These are phyloP conservation scores for Neonothopanus nambi DNA, from an alignment of 1,284 basidiomycete genomes.

Conservation along the genomic window DNA sequence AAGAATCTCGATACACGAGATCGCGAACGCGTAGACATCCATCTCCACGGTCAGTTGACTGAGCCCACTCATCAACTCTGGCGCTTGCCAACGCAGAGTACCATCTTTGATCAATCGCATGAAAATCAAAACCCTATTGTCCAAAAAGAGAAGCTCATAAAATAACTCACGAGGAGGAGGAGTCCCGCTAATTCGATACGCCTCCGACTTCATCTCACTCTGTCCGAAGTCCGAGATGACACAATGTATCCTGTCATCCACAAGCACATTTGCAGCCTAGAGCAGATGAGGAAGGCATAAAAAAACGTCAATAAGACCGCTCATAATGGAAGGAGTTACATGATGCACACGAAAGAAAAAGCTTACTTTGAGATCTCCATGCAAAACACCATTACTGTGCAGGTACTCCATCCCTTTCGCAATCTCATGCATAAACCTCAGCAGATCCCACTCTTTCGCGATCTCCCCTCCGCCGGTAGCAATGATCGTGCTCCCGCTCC, in stretches of 20 bases:
- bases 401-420: constrained; percentile 78
- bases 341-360: too few species aligned
- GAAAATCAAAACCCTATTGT: not conserved
- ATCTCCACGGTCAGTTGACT: constrained; percentile 53
- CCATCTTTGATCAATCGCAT: constrained; percentile 39
- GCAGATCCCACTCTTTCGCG: constrained; percentile 42
- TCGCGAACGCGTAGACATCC: constrained; percentile 76
- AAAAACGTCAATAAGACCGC: not conserved
- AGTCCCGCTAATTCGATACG: constrained; percentile 56
- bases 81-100: constrained; percentile 72
- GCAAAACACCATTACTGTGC: constrained; percentile 62
- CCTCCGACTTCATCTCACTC: constrained; percentile 74
- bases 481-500: constrained; percentile 13
- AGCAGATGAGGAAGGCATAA: constrained; percentile 1
- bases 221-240: constrained; percentile 80
- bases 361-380: constrained; percentile 72
- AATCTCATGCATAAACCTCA: constrained; percentile 68
- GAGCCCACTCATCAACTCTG: constrained; percentile 62
- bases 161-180: constrained; percentile 49
- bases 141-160: constrained; percentile 3
- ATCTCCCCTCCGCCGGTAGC: constrained; percentile 14
- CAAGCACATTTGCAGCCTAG: constrained; percentile 73
- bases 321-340: constrained; percentile 1
- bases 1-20: constrained; percentile 71
- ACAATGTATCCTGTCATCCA: constrained; percentile 64